Conservation (phyloP, 768 basidiomycete genomes). For the Lactifluus hygrophoroides region DNA sequence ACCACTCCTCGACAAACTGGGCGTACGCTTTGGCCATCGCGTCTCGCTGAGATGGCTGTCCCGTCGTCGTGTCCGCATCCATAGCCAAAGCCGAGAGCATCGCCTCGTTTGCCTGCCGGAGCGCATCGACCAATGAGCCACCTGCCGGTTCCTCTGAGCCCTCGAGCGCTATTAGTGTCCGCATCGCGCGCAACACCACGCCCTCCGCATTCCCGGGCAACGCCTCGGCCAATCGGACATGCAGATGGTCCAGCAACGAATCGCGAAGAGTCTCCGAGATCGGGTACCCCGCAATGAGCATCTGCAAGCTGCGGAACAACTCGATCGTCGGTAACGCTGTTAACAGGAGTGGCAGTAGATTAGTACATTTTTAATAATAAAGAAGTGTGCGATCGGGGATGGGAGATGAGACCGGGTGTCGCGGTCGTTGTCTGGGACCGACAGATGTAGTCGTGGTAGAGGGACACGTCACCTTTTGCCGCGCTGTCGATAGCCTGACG, state of each 20-base stretch:
- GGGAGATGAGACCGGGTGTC: background rate
- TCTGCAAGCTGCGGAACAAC: slow-evolving; percentile 36
- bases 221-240: slow-evolving; percentile 32
- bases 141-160: slow-evolving; percentile 33
- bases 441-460: background rate
- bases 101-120: slow-evolving; percentile 40
- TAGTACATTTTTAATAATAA: too few relatives aligned
- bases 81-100: slow-evolving; percentile 33
- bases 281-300: slow-evolving; percentile 37
- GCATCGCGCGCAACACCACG: slow-evolving; percentile 34
- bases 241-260: slow-evolving; percentile 36
- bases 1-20: slow-evolving; percentile 43
- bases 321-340: slow-evolving; percentile 34
- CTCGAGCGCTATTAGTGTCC: slow-evolving; percentile 12
- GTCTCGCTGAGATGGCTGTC: slow-evolving; percentile 17
- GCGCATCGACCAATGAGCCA: slow-evolving; percentile 46
- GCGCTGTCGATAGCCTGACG: slow-evolving; percentile 70
- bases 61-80: background rate
- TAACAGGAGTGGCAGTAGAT: too few relatives aligned
- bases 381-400: too few relatives aligned
- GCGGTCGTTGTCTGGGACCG: too few relatives aligned
- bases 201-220: slow-evolving; percentile 34
- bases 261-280: slow-evolving; percentile 32
- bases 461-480: slow-evolving; percentile 44
- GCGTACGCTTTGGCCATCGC: slow-evolving; percentile 33